Evolutionary conservation across 345 rosid genomes (phyloP), one percentile per base, ranked within the genome.

Genomic region (Combretum micranthum): DNA sequence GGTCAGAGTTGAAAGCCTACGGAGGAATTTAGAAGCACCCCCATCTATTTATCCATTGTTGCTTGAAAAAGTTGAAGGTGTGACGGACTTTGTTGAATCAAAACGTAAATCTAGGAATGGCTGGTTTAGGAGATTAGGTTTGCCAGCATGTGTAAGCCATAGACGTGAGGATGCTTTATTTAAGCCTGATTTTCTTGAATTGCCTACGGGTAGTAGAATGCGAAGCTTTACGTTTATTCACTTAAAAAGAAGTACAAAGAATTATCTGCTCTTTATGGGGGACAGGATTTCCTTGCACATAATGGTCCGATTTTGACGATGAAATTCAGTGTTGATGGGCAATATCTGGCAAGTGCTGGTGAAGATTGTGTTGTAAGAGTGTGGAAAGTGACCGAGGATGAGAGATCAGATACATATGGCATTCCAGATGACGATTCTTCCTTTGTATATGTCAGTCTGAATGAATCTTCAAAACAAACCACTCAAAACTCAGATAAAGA

Each of bases 251-350:
- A 69, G 50, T 69, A 72, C 32, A 83, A 79, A 75, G 89, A 88
- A 69, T 72, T 88, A 21, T 80, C 96, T 16, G 79, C 87, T 51
- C 78, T 88, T 12, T 79, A 74, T 58, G 20, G 75, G 14, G 94
- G 85, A 50, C 93, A 88, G 68, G 93, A 85, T 48, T 79, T 85
- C 74, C 57, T 64, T 8, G 96, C 88, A 3, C 96, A 88, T 15
- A 73, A 80, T 15, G 93, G 93, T 56, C 80, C 86, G 43, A 85
- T 85, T 55, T 74, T 73, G 42, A 74, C 86, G 8, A 81, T 85
- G 88, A 88, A 88, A 67, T 85, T 88, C 59, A 85, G 88, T 66
- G 77, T 64, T 9, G 93, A 85, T 66, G 90, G 96, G 13, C 74
- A 68, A 47, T 78, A 77, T 67, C 64, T 88, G 68, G 96, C 93